Evolutionary conservation across 202 grass and related monocot genomes (phyloP).

Genomic region (Hordeum pubiflorum): DNA sequence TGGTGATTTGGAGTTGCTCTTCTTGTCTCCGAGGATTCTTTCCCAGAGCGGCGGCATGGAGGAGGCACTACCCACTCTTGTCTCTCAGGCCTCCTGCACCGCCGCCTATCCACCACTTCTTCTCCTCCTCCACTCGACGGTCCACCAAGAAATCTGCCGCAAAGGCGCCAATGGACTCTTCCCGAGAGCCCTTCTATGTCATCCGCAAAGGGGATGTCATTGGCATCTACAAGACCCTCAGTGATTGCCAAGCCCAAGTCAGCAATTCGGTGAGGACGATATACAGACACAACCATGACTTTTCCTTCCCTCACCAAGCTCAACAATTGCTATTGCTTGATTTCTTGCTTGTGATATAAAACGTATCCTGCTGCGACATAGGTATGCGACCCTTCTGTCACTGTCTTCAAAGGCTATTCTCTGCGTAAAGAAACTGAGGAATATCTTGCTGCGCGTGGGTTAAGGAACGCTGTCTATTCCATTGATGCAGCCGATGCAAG

Average conservation of each 20-base stretch:
- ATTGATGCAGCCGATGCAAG: slow-evolving; percentile 53
- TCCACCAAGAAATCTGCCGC: slow-evolving; percentile 17
- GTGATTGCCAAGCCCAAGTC: slow-evolving; percentile 77
- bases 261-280: slow-evolving; percentile 42
- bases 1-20: no score
- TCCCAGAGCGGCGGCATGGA: no score
- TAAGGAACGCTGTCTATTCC: slow-evolving; percentile 52
- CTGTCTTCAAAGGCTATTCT: slow-evolving; percentile 54
- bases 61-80: no score
- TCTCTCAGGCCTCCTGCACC: slow-evolving; percentile 1
- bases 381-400: slow-evolving; percentile 63
- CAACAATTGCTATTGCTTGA: no score
- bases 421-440: slow-evolving; percentile 63
- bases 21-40: no score
- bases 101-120: not conserved
- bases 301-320: no score
- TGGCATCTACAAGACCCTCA: slow-evolving; percentile 57
- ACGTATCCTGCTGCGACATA: slow-evolving; percentile 25
- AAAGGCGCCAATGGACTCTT: slow-evolving; percentile 38
- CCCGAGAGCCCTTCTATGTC: slow-evolving; percentile 53
- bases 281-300: not conserved
- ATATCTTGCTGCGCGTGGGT: slow-evolving; percentile 46
- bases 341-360: no score
- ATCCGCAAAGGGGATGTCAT: slow-evolving; percentile 60
- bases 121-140: not conserved